A percentile compares a stretch with the other conserved stretches of the same genome.
Conservation (phyloP, 2,329 filamentous ascomycete species). For the Verticillium zaregamsianum region DNA sequence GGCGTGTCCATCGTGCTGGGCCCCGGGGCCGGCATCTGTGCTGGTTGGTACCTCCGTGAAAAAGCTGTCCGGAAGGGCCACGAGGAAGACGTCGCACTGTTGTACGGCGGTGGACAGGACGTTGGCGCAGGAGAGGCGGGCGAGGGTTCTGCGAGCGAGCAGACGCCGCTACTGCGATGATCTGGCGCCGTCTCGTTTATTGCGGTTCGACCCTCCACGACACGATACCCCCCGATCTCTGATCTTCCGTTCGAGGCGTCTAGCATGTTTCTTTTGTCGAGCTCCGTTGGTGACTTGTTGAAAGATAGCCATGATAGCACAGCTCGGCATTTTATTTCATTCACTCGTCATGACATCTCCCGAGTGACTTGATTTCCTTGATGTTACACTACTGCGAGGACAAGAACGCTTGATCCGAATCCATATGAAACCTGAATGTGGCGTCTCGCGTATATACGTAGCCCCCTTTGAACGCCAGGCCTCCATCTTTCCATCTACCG, state of each 20-base stretch:
- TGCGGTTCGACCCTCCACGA: background rate
- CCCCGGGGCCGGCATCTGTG: conserved; percentile 32
- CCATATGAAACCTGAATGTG: no score
- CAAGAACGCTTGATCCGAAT: no score
- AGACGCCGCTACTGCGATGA: conserved; percentile 27
- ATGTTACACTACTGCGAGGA: no score
- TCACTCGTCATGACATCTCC: no score
- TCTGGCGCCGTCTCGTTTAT: no score
- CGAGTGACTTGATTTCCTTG: no score
- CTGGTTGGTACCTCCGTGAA: conserved; percentile 36
- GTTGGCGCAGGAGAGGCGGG: conserved; percentile 3
- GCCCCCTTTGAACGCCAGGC: background rate
- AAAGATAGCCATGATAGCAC: background rate
- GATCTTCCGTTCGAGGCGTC: background rate
- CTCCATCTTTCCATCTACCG: background rate
- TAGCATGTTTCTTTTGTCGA: background rate
- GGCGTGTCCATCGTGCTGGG: conserved; percentile 26
- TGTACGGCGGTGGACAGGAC: conserved; percentile 2
- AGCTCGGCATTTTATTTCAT: no score
- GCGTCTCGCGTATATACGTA: no score
- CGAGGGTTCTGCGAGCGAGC: conserved; percentile 19
- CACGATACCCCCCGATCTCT: background rate
- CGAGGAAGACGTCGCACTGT: conserved; percentile 10
- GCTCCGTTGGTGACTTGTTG: background rate
- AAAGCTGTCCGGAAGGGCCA: conserved; percentile 23